Conservation (phyloP, 805 yeast genomes). For the Myxozyma lipomycoides region DNA sequence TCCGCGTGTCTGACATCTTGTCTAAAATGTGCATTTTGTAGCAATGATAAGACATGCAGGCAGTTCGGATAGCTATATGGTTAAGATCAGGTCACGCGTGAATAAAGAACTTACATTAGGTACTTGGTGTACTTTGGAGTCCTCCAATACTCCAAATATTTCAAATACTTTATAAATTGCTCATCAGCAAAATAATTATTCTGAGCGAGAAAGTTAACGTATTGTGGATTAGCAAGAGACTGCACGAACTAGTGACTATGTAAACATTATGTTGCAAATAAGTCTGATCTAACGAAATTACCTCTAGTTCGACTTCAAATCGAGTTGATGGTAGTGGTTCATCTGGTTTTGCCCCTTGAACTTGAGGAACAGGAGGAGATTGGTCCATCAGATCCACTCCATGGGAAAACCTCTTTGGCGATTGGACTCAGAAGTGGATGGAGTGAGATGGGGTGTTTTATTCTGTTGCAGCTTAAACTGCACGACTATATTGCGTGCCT, state of each 20-base stretch:
- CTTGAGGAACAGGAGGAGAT: too few species aligned
- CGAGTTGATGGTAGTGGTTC: slow-evolving; percentile 49
- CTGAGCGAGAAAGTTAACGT: slow-evolving; percentile 81
- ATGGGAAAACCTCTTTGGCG: too few species aligned
- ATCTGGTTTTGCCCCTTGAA: slow-evolving; percentile 34
- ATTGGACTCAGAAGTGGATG: too few species aligned
- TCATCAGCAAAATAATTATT: slow-evolving; percentile 68
- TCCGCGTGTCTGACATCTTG: slow-evolving; percentile 42
- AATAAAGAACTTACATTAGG: slow-evolving; percentile 49
- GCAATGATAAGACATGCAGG: slow-evolving; percentile 67
- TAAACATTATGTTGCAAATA: slow-evolving; percentile 1
- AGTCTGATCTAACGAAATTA: slow-evolving; percentile 37
- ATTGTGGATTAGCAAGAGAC: slow-evolving; percentile 83
- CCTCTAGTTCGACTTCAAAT: slow-evolving; percentile 85
- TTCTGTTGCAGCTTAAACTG: background rate
- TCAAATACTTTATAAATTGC: slow-evolving; percentile 67
- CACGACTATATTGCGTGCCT: too few species aligned
- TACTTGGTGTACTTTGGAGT: slow-evolving; percentile 63
- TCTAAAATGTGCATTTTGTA: slow-evolving; percentile 41
- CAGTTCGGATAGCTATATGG: slow-evolving; percentile 70
- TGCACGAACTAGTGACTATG: slow-evolving; percentile 68
- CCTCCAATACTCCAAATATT: slow-evolving; percentile 84
- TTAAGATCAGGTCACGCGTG: background rate
- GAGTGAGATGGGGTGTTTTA: background rate
- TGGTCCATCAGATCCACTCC: too few species aligned